A percentile compares a stretch with the other conserved stretches of the same genome.
Evolutionary conservation across 306 rosid species (phyloP).

Genomic region (Vigna reflexopilosa): DNA sequence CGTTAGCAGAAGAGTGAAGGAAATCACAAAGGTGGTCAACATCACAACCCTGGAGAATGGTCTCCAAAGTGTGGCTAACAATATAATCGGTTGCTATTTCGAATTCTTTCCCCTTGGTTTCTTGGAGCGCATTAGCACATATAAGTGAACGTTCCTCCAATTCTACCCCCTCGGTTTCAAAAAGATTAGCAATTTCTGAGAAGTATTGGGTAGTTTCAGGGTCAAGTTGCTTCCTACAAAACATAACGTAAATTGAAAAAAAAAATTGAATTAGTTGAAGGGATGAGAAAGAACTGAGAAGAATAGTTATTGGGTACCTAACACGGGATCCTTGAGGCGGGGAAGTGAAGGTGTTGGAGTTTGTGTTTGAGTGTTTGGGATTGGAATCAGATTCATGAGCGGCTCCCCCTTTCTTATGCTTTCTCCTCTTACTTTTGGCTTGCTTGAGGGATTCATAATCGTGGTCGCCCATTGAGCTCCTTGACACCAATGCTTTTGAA

Average conservation of each 20-base stretch:
- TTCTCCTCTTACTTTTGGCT: constrained; percentile 51
- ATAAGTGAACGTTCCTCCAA: constrained; percentile 75
- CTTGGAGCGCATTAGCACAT: constrained; percentile 85
- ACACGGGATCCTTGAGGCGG: constrained; percentile 51
- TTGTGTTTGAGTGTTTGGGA: constrained; percentile 28
- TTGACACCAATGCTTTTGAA: constrained; percentile 59
- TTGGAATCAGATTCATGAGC: constrained; percentile 38
- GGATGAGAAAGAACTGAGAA: neutral
- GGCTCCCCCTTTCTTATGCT: constrained; percentile 47
- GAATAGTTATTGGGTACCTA: constrained; percentile 50
- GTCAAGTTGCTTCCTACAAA: constrained; percentile 82
- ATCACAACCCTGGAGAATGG: constrained; percentile 76
- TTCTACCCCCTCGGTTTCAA: constrained; percentile 67
- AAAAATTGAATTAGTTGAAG: neutral
- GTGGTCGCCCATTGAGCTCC: constrained; percentile 59
- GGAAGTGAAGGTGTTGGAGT: constrained; percentile 22
- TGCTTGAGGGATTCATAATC: constrained; percentile 41
- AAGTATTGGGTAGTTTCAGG: constrained; percentile 78
- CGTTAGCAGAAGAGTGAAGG: constrained; percentile 60
- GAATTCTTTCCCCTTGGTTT: constrained; percentile 81
- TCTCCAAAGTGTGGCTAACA: constrained; percentile 84
- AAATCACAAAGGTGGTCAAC: constrained; percentile 67
- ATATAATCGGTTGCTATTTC: constrained; percentile 91
- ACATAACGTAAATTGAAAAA: neutral
- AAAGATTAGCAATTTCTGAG: constrained; percentile 75